A percentile compares a stretch with the other conserved stretches of the same genome.
These are phyloP conservation scores for Penicillium bovifimosum DNA, from an alignment of 495 filamentous ascomycete species.

Conservation along the genomic window DNA sequence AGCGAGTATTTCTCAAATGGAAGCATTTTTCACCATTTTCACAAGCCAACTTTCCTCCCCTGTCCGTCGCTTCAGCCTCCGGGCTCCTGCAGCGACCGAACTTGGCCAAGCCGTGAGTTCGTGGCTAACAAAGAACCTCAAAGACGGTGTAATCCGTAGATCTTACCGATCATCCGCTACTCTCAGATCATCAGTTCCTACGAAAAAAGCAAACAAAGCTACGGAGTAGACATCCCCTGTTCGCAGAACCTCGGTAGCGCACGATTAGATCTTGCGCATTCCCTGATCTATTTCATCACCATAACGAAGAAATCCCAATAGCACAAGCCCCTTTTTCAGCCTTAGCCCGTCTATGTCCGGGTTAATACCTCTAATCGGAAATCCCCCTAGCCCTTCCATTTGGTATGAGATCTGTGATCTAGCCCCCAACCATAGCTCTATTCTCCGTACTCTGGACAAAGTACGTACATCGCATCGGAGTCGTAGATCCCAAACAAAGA, in stretches of 20 bases:
- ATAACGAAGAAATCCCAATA: neutral
- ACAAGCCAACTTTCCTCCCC: neutral
- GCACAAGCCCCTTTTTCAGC: neutral
- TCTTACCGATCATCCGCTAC: neutral
- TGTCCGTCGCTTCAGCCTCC: neutral
- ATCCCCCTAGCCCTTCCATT: too few species aligned
- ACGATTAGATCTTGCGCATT: neutral
- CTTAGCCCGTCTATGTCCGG: neutral
- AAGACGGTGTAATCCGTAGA: neutral
- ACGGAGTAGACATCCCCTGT: neutral
- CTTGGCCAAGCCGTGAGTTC: neutral
- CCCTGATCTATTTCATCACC: neutral
- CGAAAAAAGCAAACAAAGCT: neutral
- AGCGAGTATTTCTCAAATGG: neutral
- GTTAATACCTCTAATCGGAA: too few species aligned
- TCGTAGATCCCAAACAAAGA: neutral
- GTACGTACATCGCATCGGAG: too few species aligned
- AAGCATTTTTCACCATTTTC: neutral
- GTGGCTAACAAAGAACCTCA: neutral
- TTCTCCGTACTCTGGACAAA: too few species aligned
- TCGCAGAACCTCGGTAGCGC: neutral
- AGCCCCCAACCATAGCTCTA: too few species aligned
- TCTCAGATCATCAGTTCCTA: neutral
- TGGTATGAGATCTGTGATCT: too few species aligned
- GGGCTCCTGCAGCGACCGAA: neutral